These are phyloP conservation scores for Vickermania ingenoplastis DNA, from an alignment of 208 protist genomes.

Conservation along the genomic window DNA sequence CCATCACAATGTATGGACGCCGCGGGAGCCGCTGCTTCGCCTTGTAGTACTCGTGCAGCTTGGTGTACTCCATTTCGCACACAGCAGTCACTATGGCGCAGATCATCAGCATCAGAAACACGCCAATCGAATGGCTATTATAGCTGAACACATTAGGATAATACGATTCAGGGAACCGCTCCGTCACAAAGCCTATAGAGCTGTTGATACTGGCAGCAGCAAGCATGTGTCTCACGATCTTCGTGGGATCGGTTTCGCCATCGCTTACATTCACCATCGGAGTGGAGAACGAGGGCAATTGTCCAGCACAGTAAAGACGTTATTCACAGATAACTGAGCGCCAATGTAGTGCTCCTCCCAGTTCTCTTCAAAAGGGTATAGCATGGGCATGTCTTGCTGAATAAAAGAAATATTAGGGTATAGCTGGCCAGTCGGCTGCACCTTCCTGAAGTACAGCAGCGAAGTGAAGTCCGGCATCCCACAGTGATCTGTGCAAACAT, in stretches of 20 bases:
- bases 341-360: conserved; percentile 3
- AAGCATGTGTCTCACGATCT: neutral
- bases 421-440: neutral
- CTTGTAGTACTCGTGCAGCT: too few species aligned
- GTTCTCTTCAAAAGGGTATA: neutral
- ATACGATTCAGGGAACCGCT: neutral
- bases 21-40: neutral
- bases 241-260: neutral
- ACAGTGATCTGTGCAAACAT: neutral
- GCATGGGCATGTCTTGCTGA: neutral
- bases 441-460: neutral
- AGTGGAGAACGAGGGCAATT: conserved; percentile 7
- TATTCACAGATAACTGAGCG: neutral
- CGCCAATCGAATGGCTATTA: neutral
- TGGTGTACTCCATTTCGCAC: neutral
- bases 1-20: neutral
- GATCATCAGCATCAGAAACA: neutral
- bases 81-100: neutral
- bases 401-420: neutral
- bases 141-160: neutral
- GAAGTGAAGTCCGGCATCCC: neutral
- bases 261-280: neutral
- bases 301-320: neutral
- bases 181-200: neutral
- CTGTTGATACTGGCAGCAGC: neutral